Base-by-base conservation (phyloP, 768 basidiomycete species). In the Polyporus arcularius region DNA sequence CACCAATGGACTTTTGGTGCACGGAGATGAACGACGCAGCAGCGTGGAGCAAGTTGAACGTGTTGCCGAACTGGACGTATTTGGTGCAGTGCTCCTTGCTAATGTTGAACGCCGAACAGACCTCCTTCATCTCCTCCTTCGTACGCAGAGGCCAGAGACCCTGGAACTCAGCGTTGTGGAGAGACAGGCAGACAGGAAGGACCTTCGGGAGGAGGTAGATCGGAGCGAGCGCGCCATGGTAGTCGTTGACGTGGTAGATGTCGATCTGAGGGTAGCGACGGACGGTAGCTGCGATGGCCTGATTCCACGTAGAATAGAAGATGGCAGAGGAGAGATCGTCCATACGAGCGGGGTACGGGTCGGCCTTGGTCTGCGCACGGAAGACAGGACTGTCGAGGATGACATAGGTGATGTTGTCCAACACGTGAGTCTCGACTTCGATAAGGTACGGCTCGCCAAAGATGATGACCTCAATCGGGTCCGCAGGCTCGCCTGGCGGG, bases 221-320 rank as follows among this genome's bases (percentile, higher is more conserved):
- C 12, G 92, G 87, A 57, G 88, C 95, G 45, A 97, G 85, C 26
- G 94, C 92, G 62, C 94, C 95, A 68, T 97, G 95, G 72, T 96
- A 97, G 70, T 97, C 92, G 73, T 96, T 96, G 78, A 96, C 77
- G 76, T 96, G 94, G 75, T 96, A 96, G 63, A 97, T 89, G 71
- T 97, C 95, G 67, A 96, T 87, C 65, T 87, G 86, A 1, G 95
- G 92, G 76, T 79, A 80, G 56, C 94, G 86, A 63, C 92, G 88
- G 64, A 97, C 90, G 35, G 94, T 92, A 47, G 93, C 88, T 16
- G 94, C 94, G 64, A 97, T 94, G 46, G 94, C 93, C 75, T 97
- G 95, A 70, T 97, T 97, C 95, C 95, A 97, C 16, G 95, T 95
- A 51, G 95, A 96, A 73, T 97, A 97, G 81, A 96, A 97, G 70